A percentile compares a stretch with the other conserved stretches of the same genome.
phyloP scores from a whole-genome alignment of 768 basidiomycete genomes.

The Tricholoma sp. region DNA sequence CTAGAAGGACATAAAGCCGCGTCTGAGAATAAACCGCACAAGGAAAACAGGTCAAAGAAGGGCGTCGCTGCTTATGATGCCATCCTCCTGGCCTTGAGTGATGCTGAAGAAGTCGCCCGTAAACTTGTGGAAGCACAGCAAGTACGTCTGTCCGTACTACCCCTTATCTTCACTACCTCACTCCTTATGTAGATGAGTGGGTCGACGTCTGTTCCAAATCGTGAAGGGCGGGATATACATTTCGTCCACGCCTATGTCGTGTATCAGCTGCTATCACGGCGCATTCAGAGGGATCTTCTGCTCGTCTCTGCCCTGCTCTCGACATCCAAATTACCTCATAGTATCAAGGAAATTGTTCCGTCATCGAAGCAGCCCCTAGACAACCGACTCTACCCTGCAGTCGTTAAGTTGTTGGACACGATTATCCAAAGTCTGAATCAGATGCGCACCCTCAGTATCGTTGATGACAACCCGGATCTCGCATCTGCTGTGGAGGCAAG shows the following conservation, averaged over 20 bases:
- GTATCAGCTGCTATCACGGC: slow-evolving; percentile 81
- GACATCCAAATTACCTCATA: slow-evolving; percentile 23
- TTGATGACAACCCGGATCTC: slow-evolving; percentile 85
- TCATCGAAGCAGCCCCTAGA: slow-evolving; percentile 46
- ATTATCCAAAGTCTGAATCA: slow-evolving; percentile 80
- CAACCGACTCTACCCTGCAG: slow-evolving; percentile 71
- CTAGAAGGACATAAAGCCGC: slow-evolving; percentile 37
- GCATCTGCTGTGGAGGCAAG: slow-evolving; percentile 74
- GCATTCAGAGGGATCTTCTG: slow-evolving; percentile 85
- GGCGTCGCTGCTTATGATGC: slow-evolving; percentile 86
- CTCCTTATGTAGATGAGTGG: slow-evolving; percentile 31
- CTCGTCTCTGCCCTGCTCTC: slow-evolving; percentile 63
- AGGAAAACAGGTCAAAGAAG: slow-evolving; percentile 49
- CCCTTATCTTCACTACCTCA: slow-evolving; percentile 3
- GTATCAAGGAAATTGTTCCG: slow-evolving; percentile 15
- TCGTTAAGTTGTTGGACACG: slow-evolving; percentile 86
- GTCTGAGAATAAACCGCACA: slow-evolving; percentile 22
- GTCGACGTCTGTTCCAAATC: slow-evolving; percentile 26
- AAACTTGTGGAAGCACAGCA: slow-evolving; percentile 82
- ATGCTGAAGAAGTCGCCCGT: slow-evolving; percentile 81
- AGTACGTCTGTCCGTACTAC: slow-evolving; percentile 33
- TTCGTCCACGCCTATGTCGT: slow-evolving; percentile 86
- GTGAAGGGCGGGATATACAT: slow-evolving; percentile 60
- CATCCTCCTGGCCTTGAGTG: slow-evolving; percentile 77
- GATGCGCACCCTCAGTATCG: slow-evolving; percentile 76